Conservation (phyloP, 1,284 basidiomycete genomes). For the Cerioporus squamosus region DNA sequence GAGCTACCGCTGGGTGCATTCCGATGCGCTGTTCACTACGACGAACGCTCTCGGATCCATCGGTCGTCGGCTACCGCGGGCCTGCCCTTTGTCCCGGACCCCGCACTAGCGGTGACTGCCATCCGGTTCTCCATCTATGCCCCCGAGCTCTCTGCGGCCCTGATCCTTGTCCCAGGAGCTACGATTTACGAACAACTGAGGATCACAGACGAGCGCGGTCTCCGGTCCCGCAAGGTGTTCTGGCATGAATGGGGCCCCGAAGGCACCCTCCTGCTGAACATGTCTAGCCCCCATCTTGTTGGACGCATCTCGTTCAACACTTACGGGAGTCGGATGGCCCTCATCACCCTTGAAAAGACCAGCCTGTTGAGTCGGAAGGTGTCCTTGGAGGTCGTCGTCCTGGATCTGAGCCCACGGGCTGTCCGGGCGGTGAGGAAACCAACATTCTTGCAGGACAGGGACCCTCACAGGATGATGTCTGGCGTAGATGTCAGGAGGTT, state of each 20-base stretch:
- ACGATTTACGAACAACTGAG: slow-evolving; percentile 2
- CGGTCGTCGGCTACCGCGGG: neutral
- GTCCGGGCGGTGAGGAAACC: neutral
- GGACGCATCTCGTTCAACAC: neutral
- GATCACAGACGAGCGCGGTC: neutral
- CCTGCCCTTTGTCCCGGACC: slow-evolving; percentile 5
- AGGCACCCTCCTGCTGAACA: slow-evolving; percentile 7
- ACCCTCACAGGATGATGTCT: neutral
- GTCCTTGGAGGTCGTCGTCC: neutral
- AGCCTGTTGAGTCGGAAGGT: neutral
- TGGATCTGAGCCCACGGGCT: slow-evolving; percentile 5
- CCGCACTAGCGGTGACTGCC: neutral
- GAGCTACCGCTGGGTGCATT: slow-evolving; percentile 13
- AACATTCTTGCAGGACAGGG: no score
- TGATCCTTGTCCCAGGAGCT: slow-evolving; percentile 7
- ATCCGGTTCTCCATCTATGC: slow-evolving; percentile 8
- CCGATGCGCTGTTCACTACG: slow-evolving; percentile 6
- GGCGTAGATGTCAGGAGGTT: neutral
- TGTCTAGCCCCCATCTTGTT: neutral
- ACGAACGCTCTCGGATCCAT: slow-evolving; percentile 3
- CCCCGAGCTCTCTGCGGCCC: neutral
- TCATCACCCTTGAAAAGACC: neutral
- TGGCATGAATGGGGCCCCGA: slow-evolving; percentile 14
- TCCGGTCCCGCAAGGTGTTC: neutral
- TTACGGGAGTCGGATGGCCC: slow-evolving; percentile 2